phyloP scores from a whole-genome alignment of 2,329 filamentous ascomycete genomes.

The Tolypocladium ovalisporum region DNA sequence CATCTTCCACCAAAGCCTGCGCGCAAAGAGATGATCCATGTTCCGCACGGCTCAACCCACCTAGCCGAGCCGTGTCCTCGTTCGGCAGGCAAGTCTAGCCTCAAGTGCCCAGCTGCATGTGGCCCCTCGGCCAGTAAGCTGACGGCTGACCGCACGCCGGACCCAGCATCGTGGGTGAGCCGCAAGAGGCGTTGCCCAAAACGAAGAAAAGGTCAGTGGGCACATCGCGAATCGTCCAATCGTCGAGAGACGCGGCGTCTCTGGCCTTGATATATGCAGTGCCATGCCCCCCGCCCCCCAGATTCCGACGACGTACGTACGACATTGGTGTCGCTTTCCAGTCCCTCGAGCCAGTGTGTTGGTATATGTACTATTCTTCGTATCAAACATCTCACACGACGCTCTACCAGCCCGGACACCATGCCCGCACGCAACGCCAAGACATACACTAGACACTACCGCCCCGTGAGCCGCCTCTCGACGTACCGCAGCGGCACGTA shows the following conservation, averaged over 20 bases:
- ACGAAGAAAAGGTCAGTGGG: background rate
- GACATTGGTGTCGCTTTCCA: background rate
- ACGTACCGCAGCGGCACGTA: constrained; percentile 36
- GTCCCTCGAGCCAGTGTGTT: no score
- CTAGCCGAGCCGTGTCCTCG: background rate
- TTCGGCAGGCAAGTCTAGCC: background rate
- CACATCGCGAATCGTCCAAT: no score
- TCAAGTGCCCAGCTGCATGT: background rate
- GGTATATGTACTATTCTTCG: background rate
- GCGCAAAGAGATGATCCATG: no score
- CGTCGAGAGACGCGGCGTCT: background rate
- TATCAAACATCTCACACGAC: background rate
- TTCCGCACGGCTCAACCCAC: background rate
- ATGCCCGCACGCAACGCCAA: background rate
- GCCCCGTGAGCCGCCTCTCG: constrained; percentile 26
- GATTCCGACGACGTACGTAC: background rate
- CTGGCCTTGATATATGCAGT: background rate
- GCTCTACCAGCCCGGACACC: background rate
- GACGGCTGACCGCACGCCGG: background rate
- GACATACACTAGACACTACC: constrained; percentile 5
- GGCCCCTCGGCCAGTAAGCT: background rate
- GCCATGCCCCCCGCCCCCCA: background rate
- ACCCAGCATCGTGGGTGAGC: background rate
- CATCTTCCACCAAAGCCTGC: no score
- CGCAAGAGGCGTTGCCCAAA: background rate